These are phyloP conservation scores for Flaveria floridana DNA, from an alignment of 140 eudicot species.

Conservation along the genomic window DNA sequence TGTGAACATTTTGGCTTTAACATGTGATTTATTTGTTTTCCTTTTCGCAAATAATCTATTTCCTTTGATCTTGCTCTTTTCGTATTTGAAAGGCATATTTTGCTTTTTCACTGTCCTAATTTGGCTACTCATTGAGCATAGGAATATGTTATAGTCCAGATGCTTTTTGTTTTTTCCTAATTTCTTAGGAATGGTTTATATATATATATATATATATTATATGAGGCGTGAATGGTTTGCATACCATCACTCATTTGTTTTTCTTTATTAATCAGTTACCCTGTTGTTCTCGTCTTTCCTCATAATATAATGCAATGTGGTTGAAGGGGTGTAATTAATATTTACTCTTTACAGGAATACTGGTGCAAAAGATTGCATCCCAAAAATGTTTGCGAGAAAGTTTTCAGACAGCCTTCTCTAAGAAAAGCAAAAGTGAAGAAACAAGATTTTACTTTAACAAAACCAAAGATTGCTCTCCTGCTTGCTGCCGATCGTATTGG, in stretches of 20 bases:
- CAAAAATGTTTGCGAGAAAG: constrained; percentile 93
- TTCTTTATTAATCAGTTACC: neutral
- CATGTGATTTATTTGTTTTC: neutral
- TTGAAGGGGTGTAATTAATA: neutral
- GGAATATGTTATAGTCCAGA: neutral
- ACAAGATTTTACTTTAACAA: constrained; percentile 73
- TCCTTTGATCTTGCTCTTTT: neutral
- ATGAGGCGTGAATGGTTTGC: neutral
- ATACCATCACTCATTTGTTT: neutral
- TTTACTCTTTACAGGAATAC: constrained; percentile 58
- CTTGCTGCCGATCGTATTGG: constrained; percentile 88
- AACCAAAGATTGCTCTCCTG: constrained; percentile 70
- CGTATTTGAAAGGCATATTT: neutral
- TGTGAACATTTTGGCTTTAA: constrained; percentile 9
- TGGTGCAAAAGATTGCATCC: constrained; percentile 99
- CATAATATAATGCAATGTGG: constrained; percentile 9
- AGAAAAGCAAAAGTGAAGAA: constrained; percentile 82
- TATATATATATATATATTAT: too few relatives aligned
- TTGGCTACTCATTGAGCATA: constrained; percentile 9
- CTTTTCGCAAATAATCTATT: constrained; percentile 7
- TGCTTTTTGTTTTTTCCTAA: neutral
- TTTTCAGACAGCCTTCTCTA: constrained; percentile 91
- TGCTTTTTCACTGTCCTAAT: neutral
- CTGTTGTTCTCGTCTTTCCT: neutral
- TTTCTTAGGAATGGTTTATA: neutral